Base-by-base conservation (phyloP, 352 stramenopile species). In the Globisporangium ultimum region DNA sequence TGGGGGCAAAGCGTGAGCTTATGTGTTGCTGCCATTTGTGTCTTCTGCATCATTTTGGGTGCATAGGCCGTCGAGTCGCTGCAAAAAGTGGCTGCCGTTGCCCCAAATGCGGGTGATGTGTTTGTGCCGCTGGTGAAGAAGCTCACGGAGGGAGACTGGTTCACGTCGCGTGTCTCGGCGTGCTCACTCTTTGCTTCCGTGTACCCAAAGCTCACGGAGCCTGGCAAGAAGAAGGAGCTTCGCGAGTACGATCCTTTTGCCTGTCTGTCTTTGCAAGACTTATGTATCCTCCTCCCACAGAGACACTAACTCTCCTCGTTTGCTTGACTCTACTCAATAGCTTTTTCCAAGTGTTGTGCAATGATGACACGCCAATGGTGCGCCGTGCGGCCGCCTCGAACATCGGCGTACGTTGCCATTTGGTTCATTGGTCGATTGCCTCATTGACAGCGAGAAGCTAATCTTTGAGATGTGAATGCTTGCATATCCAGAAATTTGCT, bases 301-400 rank as follows among this genome's bases (percentile, higher is more conserved):
- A 10, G 5, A 7, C 13, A 40, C 52, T 58, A 58, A 58, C 52
- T 2, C 38, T 36, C 28, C 28, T 36, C 8, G 28, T 10, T 36
- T 36, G 28, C 8, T 6, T 36, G 28, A 36, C 28, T 36, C 28
- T 53, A 34, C 11, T 68, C 38, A 18, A 64, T 55, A 93, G 84
- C 48, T 77, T 87, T 22, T 96, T 87, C 69, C 78, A 89, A 61
- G 60, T 75, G 55, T 69, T 94, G 48, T 93, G 85, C 64, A 88
- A 87, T 43, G 87, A 96, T 40, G 87, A 96, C 59, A 96, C 87
- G 18, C 87, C 87, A 20, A 96, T 96, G 87, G 84, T 93, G 28
- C 87, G 87, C 60, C 84, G 87, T 12, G 83, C 83, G 5, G 87
- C 87, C 13, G 84, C 84, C 21, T 63, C 80, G 5, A 93, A 93